phyloP scores from a whole-genome alignment of 2,329 filamentous ascomycete genomes.

The Sporothrix schenckii region DNA sequence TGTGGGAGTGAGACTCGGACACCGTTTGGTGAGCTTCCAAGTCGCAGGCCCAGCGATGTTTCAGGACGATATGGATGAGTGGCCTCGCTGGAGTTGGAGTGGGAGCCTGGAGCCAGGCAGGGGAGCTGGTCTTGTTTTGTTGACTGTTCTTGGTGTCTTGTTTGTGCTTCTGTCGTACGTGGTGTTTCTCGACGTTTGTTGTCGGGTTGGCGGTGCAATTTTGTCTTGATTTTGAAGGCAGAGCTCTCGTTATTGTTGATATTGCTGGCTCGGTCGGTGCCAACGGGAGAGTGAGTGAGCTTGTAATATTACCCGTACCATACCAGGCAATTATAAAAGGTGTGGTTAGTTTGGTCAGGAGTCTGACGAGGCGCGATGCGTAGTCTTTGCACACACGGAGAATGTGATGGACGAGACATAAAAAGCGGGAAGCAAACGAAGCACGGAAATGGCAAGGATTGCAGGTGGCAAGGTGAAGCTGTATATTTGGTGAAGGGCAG shows the following conservation, averaged over 20 bases:
- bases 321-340: not conserved
- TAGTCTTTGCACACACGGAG: not conserved
- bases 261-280: not conserved
- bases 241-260: not conserved
- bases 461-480: not conserved
- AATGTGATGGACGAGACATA: not conserved
- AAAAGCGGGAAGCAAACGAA: not conserved
- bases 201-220: not conserved
- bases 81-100: not conserved
- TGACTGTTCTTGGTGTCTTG: not conserved
- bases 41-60: conserved; percentile 4
- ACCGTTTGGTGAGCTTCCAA: conserved; percentile 1
- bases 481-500: not conserved
- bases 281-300: not conserved
- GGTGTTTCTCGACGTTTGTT: not conserved
- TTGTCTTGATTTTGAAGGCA: not conserved
- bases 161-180: not conserved
- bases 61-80: not conserved
- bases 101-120: not conserved
- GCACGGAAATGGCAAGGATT: not conserved
- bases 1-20: not conserved
- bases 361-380: not conserved
- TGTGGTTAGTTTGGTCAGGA: not conserved
- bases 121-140: conserved; percentile 4
- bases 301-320: not conserved